Conservation (phyloP, 768 basidiomycete species). For the Russula earlei region DNA sequence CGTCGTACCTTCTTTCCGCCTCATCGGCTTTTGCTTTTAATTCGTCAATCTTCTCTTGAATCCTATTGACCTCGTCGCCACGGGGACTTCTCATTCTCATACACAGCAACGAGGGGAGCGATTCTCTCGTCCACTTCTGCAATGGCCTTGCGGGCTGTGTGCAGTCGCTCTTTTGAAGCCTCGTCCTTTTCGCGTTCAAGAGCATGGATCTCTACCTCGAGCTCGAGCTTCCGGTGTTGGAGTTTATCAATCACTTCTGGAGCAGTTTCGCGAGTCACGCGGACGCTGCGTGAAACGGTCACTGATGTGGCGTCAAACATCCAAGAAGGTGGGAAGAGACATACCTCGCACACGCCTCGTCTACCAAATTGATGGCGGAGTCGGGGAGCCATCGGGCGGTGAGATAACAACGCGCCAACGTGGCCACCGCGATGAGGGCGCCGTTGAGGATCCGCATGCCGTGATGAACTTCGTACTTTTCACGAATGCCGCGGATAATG, state of each 20-base stretch:
- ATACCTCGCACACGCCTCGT: no score
- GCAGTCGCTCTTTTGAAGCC: slow-evolving; percentile 77
- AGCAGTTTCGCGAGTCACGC: slow-evolving; percentile 88
- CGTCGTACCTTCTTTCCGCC: slow-evolving; percentile 69
- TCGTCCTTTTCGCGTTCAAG: slow-evolving; percentile 86
- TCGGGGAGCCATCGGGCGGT: slow-evolving; percentile 74
- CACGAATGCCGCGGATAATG: no score
- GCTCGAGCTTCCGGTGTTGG: slow-evolving; percentile 81
- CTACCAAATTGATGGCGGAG: slow-evolving; percentile 84
- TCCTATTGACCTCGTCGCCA: slow-evolving; percentile 75
- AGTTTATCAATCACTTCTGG: slow-evolving; percentile 91
- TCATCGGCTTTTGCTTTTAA: slow-evolving; percentile 87
- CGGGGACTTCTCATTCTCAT: slow-evolving; percentile 80
- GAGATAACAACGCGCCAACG: slow-evolving; percentile 87
- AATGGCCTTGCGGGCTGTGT: slow-evolving; percentile 52
- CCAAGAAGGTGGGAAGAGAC: slow-evolving; percentile 23
- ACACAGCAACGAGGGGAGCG: slow-evolving; percentile 70
- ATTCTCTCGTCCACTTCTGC: slow-evolving; percentile 85
- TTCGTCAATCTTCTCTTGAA: slow-evolving; percentile 86
- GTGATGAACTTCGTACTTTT: no score
- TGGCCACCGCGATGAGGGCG: slow-evolving; percentile 81
- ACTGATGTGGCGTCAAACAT: not conserved
- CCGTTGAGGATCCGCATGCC: slow-evolving; percentile 84
- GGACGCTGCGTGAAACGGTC: slow-evolving; percentile 44
- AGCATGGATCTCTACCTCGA: slow-evolving; percentile 93